phyloP scores from a whole-genome alignment of 2,329 filamentous ascomycete species.

The Esteya vermicola region DNA sequence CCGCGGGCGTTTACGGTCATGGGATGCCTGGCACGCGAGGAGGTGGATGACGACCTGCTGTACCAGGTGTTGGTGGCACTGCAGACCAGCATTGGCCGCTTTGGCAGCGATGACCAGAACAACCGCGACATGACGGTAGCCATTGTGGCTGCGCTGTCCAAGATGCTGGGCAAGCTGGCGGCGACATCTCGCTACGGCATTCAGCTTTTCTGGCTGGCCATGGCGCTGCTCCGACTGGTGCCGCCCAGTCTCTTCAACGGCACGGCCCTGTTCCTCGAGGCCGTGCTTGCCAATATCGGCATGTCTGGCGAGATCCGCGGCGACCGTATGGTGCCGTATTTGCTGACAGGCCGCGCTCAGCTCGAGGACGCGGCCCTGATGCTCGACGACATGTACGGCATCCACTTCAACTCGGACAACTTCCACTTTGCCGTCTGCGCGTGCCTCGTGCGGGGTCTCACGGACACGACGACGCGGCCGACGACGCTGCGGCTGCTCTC shows the following conservation, averaged over 20 bases:
- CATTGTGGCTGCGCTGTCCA: conserved; percentile 52
- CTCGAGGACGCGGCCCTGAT: conserved; percentile 48
- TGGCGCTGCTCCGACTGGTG: conserved; percentile 50
- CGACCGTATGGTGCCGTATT: conserved; percentile 41
- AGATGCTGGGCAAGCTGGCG: conserved; percentile 57
- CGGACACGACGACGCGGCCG: conserved; percentile 44
- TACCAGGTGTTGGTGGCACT: conserved; percentile 58
- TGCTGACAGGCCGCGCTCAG: conserved; percentile 45
- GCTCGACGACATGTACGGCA: conserved; percentile 50
- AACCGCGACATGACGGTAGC: conserved; percentile 55
- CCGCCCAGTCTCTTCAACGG: conserved; percentile 51
- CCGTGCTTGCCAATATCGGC: conserved; percentile 49
- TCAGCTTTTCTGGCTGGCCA: conserved; percentile 57
- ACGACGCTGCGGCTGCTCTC: conserved; percentile 46
- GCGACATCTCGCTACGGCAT: conserved; percentile 53
- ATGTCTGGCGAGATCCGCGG: conserved; percentile 44
- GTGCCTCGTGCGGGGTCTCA: conserved; percentile 48
- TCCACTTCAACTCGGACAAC: conserved; percentile 48
- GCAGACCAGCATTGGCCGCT: conserved; percentile 49
- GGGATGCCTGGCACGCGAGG: conserved; percentile 56
- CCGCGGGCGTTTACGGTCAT: conserved; percentile 56
- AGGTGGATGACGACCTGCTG: conserved; percentile 56
- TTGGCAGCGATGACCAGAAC: conserved; percentile 31
- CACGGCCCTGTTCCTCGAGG: conserved; percentile 49
- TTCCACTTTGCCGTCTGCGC: conserved; percentile 56